Percentiles rank a stretch among this genome's conserved stretches.
These are phyloP conservation scores for Thalassiosira ordinaria DNA, from an alignment of 352 stramenopile genomes.

Conservation along the genomic window DNA sequence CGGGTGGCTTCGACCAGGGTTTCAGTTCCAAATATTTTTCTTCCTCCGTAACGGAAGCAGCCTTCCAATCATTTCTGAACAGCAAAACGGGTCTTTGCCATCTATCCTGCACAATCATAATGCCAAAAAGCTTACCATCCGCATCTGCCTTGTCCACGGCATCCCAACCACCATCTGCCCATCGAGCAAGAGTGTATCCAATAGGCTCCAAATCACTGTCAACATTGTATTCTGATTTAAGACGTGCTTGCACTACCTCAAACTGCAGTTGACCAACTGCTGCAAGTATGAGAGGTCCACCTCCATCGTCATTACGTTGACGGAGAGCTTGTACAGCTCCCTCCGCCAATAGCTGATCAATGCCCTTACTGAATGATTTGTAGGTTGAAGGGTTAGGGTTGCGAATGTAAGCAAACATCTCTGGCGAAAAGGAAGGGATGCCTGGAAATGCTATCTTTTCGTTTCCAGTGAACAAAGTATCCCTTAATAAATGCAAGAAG, in stretches of 20 bases:
- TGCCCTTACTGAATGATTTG: conserved; percentile 88
- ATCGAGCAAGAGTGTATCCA: conserved; percentile 86
- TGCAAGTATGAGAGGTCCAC: conserved; percentile 83
- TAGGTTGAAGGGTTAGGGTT: conserved; percentile 87
- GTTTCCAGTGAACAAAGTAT: conserved; percentile 87
- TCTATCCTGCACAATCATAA: conserved; percentile 84
- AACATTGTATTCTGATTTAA: conserved; percentile 88
- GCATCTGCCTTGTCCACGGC: conserved; percentile 82
- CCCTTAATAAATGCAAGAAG: conserved; percentile 41
- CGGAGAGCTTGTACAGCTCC: conserved; percentile 88
- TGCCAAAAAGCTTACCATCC: conserved; percentile 84
- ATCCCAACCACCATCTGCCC: conserved; percentile 85
- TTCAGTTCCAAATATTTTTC: conserved; percentile 79
- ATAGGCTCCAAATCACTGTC: conserved; percentile 86
- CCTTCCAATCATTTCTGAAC: conserved; percentile 87
- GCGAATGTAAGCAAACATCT: conserved; percentile 89
- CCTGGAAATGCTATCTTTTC: conserved; percentile 85
- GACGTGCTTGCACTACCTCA: conserved; percentile 86
- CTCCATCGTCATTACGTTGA: conserved; percentile 87
- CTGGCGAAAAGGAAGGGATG: conserved; percentile 89
- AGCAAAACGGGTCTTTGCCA: conserved; percentile 81
- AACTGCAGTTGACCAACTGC: conserved; percentile 88
- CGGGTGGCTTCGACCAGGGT: conserved; percentile 74
- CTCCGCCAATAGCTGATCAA: conserved; percentile 87
- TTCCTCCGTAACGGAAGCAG: conserved; percentile 68